phyloP scores from a whole-genome alignment of 2,329 filamentous ascomycete genomes.

The Trichoderma harzianum region DNA sequence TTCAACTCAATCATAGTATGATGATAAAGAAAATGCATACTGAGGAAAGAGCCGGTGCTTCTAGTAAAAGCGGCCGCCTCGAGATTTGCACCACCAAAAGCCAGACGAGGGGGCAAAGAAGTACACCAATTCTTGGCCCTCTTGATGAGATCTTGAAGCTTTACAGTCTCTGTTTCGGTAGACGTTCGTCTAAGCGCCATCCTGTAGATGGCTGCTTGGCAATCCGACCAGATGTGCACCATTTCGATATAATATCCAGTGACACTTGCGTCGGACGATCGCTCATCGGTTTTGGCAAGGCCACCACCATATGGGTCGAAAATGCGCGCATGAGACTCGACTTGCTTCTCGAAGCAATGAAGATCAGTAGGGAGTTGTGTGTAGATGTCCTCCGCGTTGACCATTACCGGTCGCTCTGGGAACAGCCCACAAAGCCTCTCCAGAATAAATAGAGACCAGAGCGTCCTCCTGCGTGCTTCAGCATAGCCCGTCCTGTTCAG shows the following conservation, averaged over 20 bases:
- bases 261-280: constrained; percentile 51
- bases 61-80: constrained; percentile 52
- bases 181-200: constrained; percentile 30
- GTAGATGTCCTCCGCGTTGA: constrained; percentile 64
- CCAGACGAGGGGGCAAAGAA: constrained; percentile 53
- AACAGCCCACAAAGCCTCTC: constrained; percentile 64
- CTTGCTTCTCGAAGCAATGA: constrained; percentile 58
- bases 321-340: constrained; percentile 54
- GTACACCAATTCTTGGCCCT: constrained; percentile 57
- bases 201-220: constrained; percentile 55
- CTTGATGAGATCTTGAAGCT: constrained; percentile 46
- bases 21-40: constrained; percentile 65
- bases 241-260: constrained; percentile 63
- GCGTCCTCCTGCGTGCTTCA: constrained; percentile 66
- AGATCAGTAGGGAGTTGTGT: constrained; percentile 62
- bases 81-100: constrained; percentile 55
- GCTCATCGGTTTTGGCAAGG: constrained; percentile 23
- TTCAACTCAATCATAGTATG: constrained; percentile 62
- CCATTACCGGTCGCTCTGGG: constrained; percentile 49
- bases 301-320: constrained; percentile 52
- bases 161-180: constrained; percentile 28
- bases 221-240: constrained; percentile 62
- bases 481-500: constrained; percentile 56
- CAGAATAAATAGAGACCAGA: constrained; percentile 69
- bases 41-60: constrained; percentile 56